Evolutionary conservation across 225 moss, liverwort and hornwort genomes (phyloP).

Genomic region (Pseudisothecium myosuroides): DNA sequence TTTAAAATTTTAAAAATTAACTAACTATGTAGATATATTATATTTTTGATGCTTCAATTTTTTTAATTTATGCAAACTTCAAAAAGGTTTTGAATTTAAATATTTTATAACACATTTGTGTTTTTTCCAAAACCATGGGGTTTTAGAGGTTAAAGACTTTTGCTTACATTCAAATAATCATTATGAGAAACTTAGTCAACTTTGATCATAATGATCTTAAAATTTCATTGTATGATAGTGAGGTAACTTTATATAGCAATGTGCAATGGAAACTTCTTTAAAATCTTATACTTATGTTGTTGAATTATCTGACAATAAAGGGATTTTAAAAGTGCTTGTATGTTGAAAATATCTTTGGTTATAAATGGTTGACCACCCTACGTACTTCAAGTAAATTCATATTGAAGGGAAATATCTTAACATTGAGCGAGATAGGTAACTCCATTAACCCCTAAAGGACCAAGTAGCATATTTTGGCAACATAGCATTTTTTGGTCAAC

Average conservation of each 20-base stretch:
- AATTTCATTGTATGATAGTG: not conserved
- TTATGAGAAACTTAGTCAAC: not conserved
- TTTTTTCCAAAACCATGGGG: fast-evolving
- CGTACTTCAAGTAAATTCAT: no score
- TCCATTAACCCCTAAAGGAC: no score
- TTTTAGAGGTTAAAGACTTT: not conserved
- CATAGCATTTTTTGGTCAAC: no score
- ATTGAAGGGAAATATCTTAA: no score
- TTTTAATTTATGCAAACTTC: not conserved
- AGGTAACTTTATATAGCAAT: not conserved
- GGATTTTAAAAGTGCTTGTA: not conserved
- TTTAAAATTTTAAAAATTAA: not conserved
- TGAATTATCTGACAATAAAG: not conserved
- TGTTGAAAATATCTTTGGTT: not conserved
- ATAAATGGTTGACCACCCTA: not conserved
- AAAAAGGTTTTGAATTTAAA: not conserved
- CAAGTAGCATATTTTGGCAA: no score
- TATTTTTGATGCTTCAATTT: not conserved
- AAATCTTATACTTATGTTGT: not conserved
- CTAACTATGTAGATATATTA: not conserved
- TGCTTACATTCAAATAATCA: not conserved
- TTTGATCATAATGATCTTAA: not conserved
- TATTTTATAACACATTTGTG: not conserved
- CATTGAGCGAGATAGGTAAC: fast-evolving
- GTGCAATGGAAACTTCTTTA: not conserved